These are phyloP conservation scores for Alternaria infectoria DNA, from an alignment of 2,329 filamentous ascomycete genomes.

Conservation along the genomic window DNA sequence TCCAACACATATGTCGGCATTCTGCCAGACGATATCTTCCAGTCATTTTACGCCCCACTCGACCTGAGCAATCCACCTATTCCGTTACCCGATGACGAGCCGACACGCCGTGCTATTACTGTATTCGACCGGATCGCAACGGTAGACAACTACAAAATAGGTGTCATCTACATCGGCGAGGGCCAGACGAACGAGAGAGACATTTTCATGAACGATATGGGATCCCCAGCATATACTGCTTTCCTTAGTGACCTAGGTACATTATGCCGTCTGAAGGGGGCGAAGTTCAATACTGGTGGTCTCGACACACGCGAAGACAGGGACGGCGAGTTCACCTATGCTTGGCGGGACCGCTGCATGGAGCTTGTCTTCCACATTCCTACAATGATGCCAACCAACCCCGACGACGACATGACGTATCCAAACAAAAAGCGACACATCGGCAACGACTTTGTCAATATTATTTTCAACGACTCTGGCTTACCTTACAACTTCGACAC, in stretches of 20 bases:
- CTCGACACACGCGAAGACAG: conserved; percentile 77
- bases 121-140: conserved; percentile 87
- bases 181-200: conserved; percentile 82
- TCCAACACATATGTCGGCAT: conserved; percentile 64
- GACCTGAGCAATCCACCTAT: conserved; percentile 66
- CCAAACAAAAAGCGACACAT: conserved; percentile 92
- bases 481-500: conserved; percentile 86
- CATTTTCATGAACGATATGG: conserved; percentile 84
- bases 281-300: conserved; percentile 91
- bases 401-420: conserved; percentile 73
- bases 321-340: conserved; percentile 88
- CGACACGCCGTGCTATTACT: conserved; percentile 74
- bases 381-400: conserved; percentile 94
- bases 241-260: conserved; percentile 85
- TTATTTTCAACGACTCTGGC: conserved; percentile 98
- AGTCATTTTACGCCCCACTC: conserved; percentile 69
- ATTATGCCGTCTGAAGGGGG: conserved; percentile 78
- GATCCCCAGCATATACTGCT: conserved; percentile 84
- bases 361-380: conserved; percentile 96
- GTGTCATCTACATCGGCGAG: conserved; percentile 90
- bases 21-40: conserved; percentile 74
- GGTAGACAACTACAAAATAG: conserved; percentile 93
- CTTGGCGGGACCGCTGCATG: conserved; percentile 92
- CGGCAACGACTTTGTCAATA: conserved; percentile 97
- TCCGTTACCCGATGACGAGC: conserved; percentile 74